Evolutionary conservation across 2,329 filamentous ascomycete genomes (phyloP).

Genomic region (Pseudocercospora crystallina): DNA sequence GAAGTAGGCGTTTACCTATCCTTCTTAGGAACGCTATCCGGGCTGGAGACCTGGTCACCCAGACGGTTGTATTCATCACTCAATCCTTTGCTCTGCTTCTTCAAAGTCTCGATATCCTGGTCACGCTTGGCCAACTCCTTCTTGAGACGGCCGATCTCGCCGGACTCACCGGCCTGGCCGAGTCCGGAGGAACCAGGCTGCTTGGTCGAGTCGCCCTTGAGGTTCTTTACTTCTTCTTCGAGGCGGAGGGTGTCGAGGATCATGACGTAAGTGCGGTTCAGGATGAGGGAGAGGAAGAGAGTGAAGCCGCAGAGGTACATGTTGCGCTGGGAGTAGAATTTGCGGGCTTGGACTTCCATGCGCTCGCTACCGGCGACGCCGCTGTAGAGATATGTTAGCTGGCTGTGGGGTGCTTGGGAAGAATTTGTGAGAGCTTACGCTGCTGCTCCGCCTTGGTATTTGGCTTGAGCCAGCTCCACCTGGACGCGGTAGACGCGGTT

Average conservation of each 20-base stretch:
- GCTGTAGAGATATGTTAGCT: slow-evolving; percentile 44
- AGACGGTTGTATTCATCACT: slow-evolving; percentile 82
- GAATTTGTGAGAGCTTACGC: slow-evolving; percentile 44
- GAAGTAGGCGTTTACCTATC: slow-evolving; percentile 41
- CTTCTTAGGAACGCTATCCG: slow-evolving; percentile 56
- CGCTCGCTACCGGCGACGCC: slow-evolving; percentile 81
- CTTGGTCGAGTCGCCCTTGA: slow-evolving; percentile 64
- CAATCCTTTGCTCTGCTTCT: slow-evolving; percentile 87
- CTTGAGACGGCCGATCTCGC: slow-evolving; percentile 69
- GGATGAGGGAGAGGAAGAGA: slow-evolving; percentile 95
- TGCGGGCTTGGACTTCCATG: slow-evolving; percentile 97
- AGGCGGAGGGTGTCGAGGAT: slow-evolving; percentile 89
- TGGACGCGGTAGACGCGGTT: slow-evolving; percentile 96
- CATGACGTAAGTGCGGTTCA: slow-evolving; percentile 98
- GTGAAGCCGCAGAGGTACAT: slow-evolving; percentile 99
- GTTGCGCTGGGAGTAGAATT: slow-evolving; percentile 99
- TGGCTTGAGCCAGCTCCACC: slow-evolving; percentile 76
- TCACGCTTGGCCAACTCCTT: slow-evolving; percentile 72
- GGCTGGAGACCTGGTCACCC: slow-evolving; percentile 73
- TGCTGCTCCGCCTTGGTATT: slow-evolving; percentile 52
- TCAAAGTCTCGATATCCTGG: slow-evolving; percentile 78
- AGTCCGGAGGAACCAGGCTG: slow-evolving; percentile 66
- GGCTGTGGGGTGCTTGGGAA: no score
- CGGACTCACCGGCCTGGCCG: slow-evolving; percentile 69
- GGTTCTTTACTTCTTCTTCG: slow-evolving; percentile 84